These are phyloP conservation scores for Pythium pectinolyticum DNA, from an alignment of 352 stramenopile genomes.

Conservation along the genomic window DNA sequence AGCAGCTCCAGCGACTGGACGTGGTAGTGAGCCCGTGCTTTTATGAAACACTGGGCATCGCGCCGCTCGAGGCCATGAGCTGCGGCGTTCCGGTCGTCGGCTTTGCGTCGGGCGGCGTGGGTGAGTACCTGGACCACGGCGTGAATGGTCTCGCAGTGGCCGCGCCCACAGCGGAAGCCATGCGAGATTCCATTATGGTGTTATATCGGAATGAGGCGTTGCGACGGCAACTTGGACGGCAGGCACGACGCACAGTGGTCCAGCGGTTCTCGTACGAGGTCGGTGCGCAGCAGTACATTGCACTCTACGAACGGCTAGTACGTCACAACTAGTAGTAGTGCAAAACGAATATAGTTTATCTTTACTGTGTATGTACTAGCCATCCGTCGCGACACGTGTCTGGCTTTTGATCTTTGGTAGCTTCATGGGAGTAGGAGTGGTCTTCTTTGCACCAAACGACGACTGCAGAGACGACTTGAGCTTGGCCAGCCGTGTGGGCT, in stretches of 20 bases:
- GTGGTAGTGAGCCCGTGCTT: constrained; percentile 47
- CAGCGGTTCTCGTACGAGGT: constrained; percentile 33
- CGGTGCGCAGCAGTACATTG: constrained; percentile 34
- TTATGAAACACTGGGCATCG: constrained; percentile 52
- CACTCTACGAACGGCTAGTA: constrained; percentile 40
- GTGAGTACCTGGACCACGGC: constrained; percentile 46
- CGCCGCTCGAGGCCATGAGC: constrained; percentile 61
- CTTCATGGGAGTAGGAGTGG: constrained; percentile 3
- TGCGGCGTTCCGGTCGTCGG: constrained; percentile 48
- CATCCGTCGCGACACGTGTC: constrained; percentile 28
- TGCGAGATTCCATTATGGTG: constrained; percentile 33
- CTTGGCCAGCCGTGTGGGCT: constrained; percentile 29
- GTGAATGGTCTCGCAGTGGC: constrained; percentile 44
- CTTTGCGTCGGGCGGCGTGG: constrained; percentile 43
- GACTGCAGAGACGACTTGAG: constrained; percentile 45
- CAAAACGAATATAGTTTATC: neutral
- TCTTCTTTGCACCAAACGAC: constrained; percentile 43
- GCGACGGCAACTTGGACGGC: constrained; percentile 29
- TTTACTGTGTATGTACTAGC: constrained; percentile 26
- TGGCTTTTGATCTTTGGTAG: constrained; percentile 26
- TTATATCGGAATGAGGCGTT: constrained; percentile 28
- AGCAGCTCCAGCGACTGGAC: constrained; percentile 39
- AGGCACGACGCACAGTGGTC: constrained; percentile 40
- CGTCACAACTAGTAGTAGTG: neutral
- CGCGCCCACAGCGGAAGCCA: constrained; percentile 31